A percentile compares a stretch with the other conserved stretches of the same genome.
These are phyloP conservation scores for Cucurbita ficifolia DNA, from an alignment of 306 rosid genomes.

Conservation along the genomic window DNA sequence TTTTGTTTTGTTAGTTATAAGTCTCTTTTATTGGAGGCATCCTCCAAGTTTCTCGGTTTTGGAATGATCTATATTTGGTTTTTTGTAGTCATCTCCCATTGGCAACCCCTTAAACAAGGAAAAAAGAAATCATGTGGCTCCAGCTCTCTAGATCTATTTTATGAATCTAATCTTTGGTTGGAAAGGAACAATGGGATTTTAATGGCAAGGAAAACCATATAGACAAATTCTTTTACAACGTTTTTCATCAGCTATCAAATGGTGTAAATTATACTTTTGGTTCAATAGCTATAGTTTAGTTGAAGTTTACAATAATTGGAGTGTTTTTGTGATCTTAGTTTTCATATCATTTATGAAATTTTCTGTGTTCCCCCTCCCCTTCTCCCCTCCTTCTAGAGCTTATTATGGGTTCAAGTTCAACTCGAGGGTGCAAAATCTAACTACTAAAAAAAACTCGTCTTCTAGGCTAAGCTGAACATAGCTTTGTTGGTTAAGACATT, in stretches of 20 bases:
- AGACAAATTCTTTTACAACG: not conserved
- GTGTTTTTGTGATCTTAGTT: not conserved
- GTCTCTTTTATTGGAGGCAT: not conserved
- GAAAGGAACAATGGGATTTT: not conserved
- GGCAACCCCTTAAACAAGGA: not conserved
- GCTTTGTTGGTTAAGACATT: not conserved
- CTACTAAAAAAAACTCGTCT: not conserved
- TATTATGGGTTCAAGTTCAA: not conserved
- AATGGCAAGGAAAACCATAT: not conserved
- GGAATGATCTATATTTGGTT: not conserved
- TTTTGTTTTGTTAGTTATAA: not conserved
- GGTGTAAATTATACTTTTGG: not conserved
- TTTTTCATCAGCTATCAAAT: not conserved
- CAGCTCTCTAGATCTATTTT: not conserved
- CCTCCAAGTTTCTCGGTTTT: not conserved
- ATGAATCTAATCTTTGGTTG: not conserved
- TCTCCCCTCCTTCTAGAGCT: not conserved
- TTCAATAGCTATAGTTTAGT: not conserved
- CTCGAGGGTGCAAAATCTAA: not conserved
- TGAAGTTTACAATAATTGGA: not conserved
- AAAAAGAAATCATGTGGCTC: not conserved
- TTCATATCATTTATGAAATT: not conserved
- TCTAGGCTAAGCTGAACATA: not conserved
- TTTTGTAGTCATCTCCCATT: not conserved
- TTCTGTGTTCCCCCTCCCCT: not conserved